Base-by-base conservation (phyloP, 1,284 basidiomycete genomes). In the Hymenochaete sp. region DNA sequence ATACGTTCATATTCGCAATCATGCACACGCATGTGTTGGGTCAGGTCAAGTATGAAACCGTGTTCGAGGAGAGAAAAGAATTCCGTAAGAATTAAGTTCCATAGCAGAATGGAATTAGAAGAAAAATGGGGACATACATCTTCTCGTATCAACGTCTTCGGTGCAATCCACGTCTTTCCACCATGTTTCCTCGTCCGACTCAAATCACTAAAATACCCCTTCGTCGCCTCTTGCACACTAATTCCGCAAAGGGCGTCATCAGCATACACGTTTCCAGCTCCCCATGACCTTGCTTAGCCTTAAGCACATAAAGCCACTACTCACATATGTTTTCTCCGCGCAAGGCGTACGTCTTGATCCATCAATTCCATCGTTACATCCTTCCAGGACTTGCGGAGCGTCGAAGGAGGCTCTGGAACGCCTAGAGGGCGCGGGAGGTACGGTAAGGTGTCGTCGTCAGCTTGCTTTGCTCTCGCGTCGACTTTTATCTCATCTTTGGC, bases 161-260 rank as follows among this genome's bases (percentile, higher is more conserved):
- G 93, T 10, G 90, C 92, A 45, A 93, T 77, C 93, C 92, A 98
- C 8, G 88, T 86, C 68, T 98, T 98, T 16, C 95, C 95, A 6
- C 92, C 93, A 55, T 91, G 77, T 32, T 75, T 75, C 43, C 82
- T 70, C 13, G 90, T 83, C 54, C 82, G 79, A 57, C 91, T 89
- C 47, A 88, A 73, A 59, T 98, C 95, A 53, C 87, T 75, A 57
- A 93, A 98, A 62, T 98, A 96, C 0, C 93, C 92, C 56, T 82
- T 84, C 11, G 79, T 77, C 0, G 83, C 88, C 65, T 93, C 81
- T 56, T 89, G 84, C 45, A 96, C 77, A 52, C 90, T 95, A 35
- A 6, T n/a, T n/a, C n/a, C n/a, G n/a, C n/a, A n/a, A n/a, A n/a
- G n/a, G n/a, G n/a, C n/a, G n/a, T n/a, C n/a, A 54, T 3, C 19